These are phyloP conservation scores for Dryas alaskensis DNA, from an alignment of 306 rosid genomes.

Conservation along the genomic window DNA sequence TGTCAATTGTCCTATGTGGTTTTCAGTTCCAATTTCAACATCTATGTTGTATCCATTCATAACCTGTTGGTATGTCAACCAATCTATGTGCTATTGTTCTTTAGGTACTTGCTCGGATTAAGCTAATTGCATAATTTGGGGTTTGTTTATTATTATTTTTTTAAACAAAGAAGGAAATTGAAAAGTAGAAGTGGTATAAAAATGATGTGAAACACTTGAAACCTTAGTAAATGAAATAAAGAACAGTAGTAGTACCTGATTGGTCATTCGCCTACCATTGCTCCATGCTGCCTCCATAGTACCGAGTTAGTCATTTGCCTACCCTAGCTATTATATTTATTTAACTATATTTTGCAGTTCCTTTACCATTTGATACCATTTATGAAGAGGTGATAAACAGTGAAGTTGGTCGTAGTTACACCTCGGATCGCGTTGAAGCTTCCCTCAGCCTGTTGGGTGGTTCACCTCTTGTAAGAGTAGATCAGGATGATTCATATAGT, in stretches of 20 bases:
- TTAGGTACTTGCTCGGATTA: too few relatives aligned
- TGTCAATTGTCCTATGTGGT: too few relatives aligned
- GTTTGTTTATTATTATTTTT: too few relatives aligned
- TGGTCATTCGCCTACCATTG: too few relatives aligned
- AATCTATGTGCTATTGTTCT: too few relatives aligned
- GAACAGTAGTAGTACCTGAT: neutral
- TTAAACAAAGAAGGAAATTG: too few relatives aligned
- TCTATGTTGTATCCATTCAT: too few relatives aligned
- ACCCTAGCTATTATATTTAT: neutral
- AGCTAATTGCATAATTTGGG: too few relatives aligned
- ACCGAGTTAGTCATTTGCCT: neutral
- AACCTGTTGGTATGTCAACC: too few relatives aligned
- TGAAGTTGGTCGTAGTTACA: slow-evolving; percentile 63
- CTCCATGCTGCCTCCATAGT: too few relatives aligned
- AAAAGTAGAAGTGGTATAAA: neutral
- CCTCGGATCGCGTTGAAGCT: slow-evolving; percentile 63
- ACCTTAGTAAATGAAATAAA: slow-evolving; percentile 5
- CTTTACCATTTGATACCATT: slow-evolving; percentile 54
- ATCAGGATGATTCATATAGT: slow-evolving; percentile 46
- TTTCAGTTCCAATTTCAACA: too few relatives aligned
- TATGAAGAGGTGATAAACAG: slow-evolving; percentile 71
- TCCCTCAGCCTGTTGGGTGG: slow-evolving; percentile 64
- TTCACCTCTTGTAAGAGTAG: slow-evolving; percentile 23
- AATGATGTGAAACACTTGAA: neutral
- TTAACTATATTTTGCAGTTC: slow-evolving; percentile 49